Percentiles rank a stretch among this genome's conserved stretches.
Conservation (phyloP, 1,139 yeast genomes). For the Candida glucosophila region DNA sequence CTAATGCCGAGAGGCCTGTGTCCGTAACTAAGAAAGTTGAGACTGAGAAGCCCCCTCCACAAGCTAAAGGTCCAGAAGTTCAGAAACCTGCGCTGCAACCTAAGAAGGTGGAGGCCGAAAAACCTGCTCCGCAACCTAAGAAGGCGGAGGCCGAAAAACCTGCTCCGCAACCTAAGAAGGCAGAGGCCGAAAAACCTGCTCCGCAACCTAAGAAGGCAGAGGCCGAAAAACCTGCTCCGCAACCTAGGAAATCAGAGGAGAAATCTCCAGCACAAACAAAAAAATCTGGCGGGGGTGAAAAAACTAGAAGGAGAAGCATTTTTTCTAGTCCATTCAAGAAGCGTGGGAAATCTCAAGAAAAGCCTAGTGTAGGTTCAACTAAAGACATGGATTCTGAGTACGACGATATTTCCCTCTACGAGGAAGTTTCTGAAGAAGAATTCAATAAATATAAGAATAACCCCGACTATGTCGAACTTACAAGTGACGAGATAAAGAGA, state of each 20-base stretch:
- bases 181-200: too few species aligned
- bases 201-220: slow-evolving; percentile 25
- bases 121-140: too few species aligned
- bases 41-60: too few species aligned
- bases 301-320: slow-evolving; percentile 7
- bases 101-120: too few species aligned
- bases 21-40: too few species aligned
- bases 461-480: slow-evolving; percentile 43
- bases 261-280: slow-evolving; percentile 11
- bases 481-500: slow-evolving; percentile 25
- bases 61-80: too few species aligned
- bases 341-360: slow-evolving; percentile 4
- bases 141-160: too few species aligned
- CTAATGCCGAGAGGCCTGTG: too few species aligned
- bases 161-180: too few species aligned
- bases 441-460: slow-evolving; percentile 34
- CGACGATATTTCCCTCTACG: slow-evolving; percentile 38
- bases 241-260: slow-evolving; percentile 18
- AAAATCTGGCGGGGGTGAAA: slow-evolving; percentile 10
- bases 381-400: slow-evolving; percentile 8
- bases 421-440: slow-evolving; percentile 43
- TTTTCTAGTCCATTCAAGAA: slow-evolving; percentile 9
- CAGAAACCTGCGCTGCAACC: too few species aligned
- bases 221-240: slow-evolving; percentile 31
- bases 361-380: slow-evolving; percentile 4